These are phyloP conservation scores for Hyaloscypha hepaticicola DNA, from an alignment of 495 filamentous ascomycete genomes.

Conservation along the genomic window DNA sequence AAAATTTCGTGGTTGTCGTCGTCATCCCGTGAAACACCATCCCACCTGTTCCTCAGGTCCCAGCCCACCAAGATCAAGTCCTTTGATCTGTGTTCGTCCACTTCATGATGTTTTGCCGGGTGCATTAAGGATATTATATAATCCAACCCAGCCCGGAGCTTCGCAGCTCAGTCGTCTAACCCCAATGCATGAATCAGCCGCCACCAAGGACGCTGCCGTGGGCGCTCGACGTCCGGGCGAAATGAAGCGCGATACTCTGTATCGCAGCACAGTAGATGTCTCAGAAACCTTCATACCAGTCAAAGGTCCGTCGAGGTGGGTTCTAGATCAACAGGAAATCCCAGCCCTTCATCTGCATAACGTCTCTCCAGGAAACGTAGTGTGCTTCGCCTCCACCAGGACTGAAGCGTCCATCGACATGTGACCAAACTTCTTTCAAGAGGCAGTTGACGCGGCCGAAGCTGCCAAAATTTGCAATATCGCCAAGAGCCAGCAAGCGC, in stretches of 20 bases:
- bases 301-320: background rate
- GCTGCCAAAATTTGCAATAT: conserved; percentile 74
- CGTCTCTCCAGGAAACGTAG: conserved; percentile 89
- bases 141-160: background rate
- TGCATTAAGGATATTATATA: background rate
- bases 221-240: conserved; percentile 18
- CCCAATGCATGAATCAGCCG: conserved; percentile 6
- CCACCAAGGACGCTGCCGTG: conserved; percentile 6
- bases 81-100: conserved; percentile 1
- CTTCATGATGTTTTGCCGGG: background rate
- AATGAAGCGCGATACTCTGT: conserved; percentile 12
- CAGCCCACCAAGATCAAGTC: conserved; percentile 1
- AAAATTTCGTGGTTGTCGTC: conserved; percentile 17
- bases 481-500: conserved; percentile 67
- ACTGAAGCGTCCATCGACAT: conserved; percentile 55
- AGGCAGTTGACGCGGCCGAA: conserved; percentile 82
- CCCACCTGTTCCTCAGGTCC: background rate
- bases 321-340: conserved; percentile 78
- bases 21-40: background rate
- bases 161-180: background rate
- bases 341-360: conserved; percentile 91
- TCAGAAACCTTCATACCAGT: conserved; percentile 11
- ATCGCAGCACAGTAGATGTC: conserved; percentile 6
- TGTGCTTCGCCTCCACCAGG: conserved; percentile 46
- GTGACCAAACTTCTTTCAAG: conserved; percentile 79